phyloP scores from a whole-genome alignment of 208 protist species.

The Crithidia sp. region DNA sequence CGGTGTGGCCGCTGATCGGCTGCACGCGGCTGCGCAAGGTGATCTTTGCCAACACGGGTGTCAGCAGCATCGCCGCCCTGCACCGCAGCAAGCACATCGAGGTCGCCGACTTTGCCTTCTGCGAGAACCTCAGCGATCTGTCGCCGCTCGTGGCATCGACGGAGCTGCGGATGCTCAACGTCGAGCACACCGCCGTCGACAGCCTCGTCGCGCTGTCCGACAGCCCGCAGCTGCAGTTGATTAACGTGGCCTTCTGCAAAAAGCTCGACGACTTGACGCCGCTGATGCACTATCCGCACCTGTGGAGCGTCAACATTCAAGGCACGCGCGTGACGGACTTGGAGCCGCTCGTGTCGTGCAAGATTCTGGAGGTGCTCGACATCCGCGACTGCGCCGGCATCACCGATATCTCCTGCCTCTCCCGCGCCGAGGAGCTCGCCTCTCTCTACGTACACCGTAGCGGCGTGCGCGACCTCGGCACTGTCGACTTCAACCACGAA shows the following conservation, averaged over 20 bases:
- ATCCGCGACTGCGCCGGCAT: slow-evolving; percentile 13
- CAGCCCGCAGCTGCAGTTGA: not conserved
- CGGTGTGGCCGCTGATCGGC: not conserved
- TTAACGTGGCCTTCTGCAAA: slow-evolving; percentile 13
- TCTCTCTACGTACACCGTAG: slow-evolving; percentile 13
- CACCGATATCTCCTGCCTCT: slow-evolving; percentile 15
- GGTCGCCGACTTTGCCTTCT: slow-evolving; percentile 22
- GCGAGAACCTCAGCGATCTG: slow-evolving; percentile 4
- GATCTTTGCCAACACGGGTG: slow-evolving; percentile 3
- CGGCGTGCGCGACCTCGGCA: slow-evolving; percentile 5
- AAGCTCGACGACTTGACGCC: not conserved
- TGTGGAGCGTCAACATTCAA: slow-evolving; percentile 9
- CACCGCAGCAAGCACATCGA: slow-evolving; percentile 7
- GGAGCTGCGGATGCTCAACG: slow-evolving; percentile 3
- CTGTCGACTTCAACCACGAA: slow-evolving; percentile 10
- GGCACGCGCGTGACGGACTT: slow-evolving; percentile 5
- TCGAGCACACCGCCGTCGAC: slow-evolving; percentile 8
- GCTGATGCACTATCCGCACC: slow-evolving; percentile 2
- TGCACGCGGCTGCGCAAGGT: slow-evolving; percentile 11
- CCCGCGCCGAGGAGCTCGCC: not conserved
- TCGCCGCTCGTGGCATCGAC: not conserved
- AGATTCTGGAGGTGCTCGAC: slow-evolving; percentile 15
- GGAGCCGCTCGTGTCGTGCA: slow-evolving; percentile 4
- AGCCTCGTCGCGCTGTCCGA: not conserved
- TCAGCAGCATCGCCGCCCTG: slow-evolving; percentile 8